Base-by-base conservation (phyloP, 805 yeast species). In the Lipomyces orientalis region DNA sequence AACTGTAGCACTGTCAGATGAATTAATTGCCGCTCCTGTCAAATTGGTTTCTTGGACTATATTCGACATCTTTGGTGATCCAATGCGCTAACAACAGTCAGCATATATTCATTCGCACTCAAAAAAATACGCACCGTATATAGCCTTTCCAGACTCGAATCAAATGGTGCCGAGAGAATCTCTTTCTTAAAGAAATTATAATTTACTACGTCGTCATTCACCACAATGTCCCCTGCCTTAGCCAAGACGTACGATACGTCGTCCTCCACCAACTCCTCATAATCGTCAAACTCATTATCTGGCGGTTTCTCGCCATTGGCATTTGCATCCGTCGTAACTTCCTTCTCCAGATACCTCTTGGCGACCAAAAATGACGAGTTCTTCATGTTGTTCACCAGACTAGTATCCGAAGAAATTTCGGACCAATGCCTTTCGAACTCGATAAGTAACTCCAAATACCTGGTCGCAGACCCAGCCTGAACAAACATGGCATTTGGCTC, bases 171-270 rank as follows among this genome's bases (percentile, higher is more conserved):
- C 1, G 78, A 71, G 22, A 73, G 62, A 10, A 79, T 61, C 16
- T 74, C 67, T 29, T 64, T 46, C 60, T 76, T 77, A 73, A 80
- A 80, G 58, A 74, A 73, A 66, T 79, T 78, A 73, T 72, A 79
- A 5, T 73, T 62, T 10, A 79, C 74, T 6, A 80, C 76, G 63
- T 80, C 79, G 64, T 80, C 81, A 9, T 77, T 78, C 51, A 80
- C 73, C 9, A 75, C 76, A 31, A 79, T 62, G 14, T 78, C 75
- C 1, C 65, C 14, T 0, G 80, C 77, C 4, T 64, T 29, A 14
- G 74, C 75, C 29, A 80, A 72, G 16, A 75, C 63, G 9, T 61
- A 67, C 43, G 66, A 57, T 60, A 61, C 35, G 29, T 64, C 71
- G 22, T 66, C 67, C 12, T 68, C 71, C 31, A 14, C 68, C 1